phyloP scores from a whole-genome alignment of 257 asterid genomes.

The Primulina tabacum region DNA sequence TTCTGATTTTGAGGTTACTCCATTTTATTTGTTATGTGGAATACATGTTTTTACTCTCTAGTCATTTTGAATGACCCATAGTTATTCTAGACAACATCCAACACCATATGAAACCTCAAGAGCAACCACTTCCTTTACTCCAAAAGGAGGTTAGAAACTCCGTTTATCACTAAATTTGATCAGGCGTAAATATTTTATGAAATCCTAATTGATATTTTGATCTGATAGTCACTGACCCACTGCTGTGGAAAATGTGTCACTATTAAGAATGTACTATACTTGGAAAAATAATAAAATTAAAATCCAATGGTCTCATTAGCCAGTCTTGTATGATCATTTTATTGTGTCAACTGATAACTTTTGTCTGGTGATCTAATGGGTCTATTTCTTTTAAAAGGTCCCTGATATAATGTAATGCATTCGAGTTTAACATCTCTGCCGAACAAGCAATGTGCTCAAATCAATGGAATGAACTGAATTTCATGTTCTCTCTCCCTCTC shows the following conservation, averaged over 20 bases:
- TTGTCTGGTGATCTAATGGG: neutral
- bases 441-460: neutral
- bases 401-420: neutral
- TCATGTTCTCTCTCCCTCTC: neutral
- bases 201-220: neutral
- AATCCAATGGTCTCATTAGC: neutral
- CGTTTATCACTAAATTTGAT: neutral
- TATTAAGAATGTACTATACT: neutral
- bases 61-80: neutral
- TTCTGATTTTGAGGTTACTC: neutral
- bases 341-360: neutral
- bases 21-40: too few relatives aligned
- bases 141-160: neutral
- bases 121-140: neutral
- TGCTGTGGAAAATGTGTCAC: neutral
- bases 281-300: neutral
- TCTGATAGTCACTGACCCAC: neutral
- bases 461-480: neutral
- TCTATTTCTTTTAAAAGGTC: neutral
- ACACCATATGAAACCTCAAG: too few relatives aligned
- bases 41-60: too few relatives aligned
- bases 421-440: conserved; percentile 2
- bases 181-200: neutral
- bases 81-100: too few relatives aligned
- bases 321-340: neutral